These are phyloP conservation scores for Cordyceps pruinosa DNA, from an alignment of 2,329 filamentous ascomycete species.

Conservation along the genomic window DNA sequence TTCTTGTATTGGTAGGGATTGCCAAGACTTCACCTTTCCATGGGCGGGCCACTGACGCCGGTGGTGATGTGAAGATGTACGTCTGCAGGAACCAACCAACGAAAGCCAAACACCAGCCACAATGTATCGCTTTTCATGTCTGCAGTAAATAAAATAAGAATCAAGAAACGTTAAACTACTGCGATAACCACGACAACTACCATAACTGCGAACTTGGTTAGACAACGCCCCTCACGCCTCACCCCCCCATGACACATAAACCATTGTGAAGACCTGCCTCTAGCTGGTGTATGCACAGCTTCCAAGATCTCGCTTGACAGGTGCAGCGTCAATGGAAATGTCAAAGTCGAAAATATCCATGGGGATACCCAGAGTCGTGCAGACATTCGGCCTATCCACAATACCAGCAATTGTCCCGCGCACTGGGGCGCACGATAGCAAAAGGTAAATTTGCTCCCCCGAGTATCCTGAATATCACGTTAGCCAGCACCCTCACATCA, in stretches of 20 bases:
- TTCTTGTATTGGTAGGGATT: too few relatives aligned
- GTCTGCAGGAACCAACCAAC: too few relatives aligned
- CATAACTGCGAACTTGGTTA: background rate
- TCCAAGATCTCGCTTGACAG: constrained; percentile 18
- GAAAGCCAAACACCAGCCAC: too few relatives aligned
- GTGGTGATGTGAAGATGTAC: too few relatives aligned
- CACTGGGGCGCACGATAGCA: constrained; percentile 78
- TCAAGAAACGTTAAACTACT: too few relatives aligned
- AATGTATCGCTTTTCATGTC: too few relatives aligned
- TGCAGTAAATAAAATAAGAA: too few relatives aligned
- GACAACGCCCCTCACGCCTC: background rate
- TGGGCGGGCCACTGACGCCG: too few relatives aligned
- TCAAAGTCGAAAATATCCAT: constrained; percentile 97
- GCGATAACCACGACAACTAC: too few relatives aligned
- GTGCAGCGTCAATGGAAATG: constrained; percentile 45
- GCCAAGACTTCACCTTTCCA: too few relatives aligned
- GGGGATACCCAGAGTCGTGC: constrained; percentile 79
- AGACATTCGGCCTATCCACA: constrained; percentile 86
- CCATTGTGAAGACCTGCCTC: background rate
- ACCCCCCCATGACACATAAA: background rate
- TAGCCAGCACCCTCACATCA: background rate
- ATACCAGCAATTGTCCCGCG: constrained; percentile 86
- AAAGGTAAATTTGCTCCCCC: constrained; percentile 74
- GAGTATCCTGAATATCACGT: constrained; percentile 43
- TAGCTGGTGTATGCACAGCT: constrained; percentile 15